Percentiles rank a stretch among this genome's conserved stretches.
Evolutionary conservation across 441 rosid genomes (phyloP).

Genomic region (Aquilaria agallochum): DNA sequence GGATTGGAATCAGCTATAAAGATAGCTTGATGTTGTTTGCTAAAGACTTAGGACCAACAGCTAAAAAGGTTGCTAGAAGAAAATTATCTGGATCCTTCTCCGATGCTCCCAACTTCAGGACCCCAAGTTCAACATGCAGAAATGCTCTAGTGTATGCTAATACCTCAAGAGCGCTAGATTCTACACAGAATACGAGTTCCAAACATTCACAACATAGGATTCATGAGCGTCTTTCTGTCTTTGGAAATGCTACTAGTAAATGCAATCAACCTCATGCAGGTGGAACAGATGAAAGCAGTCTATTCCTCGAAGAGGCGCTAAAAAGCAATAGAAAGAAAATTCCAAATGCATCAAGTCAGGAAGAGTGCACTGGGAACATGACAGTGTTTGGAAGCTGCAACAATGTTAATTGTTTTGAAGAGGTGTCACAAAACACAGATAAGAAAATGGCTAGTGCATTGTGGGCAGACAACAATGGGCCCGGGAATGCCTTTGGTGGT

Average conservation of each 20-base stretch:
- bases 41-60: conserved; percentile 53
- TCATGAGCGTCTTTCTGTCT: conserved; percentile 7
- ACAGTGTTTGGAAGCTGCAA: too few relatives aligned
- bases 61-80: conserved; percentile 31
- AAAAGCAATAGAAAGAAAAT: conserved; percentile 2
- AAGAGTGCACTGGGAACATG: neutral
- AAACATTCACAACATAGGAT: conserved; percentile 1
- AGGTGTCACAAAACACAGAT: too few relatives aligned
- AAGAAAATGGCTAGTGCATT: too few relatives aligned
- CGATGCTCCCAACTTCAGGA: conserved; percentile 14
- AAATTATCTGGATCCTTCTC: conserved; percentile 28
- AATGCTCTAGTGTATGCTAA: too few relatives aligned
- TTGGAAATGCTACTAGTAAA: conserved; percentile 2
- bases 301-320: conserved; percentile 2
- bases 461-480: conserved; percentile 1
- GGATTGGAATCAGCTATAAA: conserved; percentile 28
- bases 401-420: too few relatives aligned
- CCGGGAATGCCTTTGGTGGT: neutral
- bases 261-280: conserved; percentile 4
- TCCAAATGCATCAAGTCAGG: conserved; percentile 7
- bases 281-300: conserved; percentile 9
- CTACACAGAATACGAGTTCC: conserved; percentile 1
- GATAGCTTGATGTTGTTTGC: conserved; percentile 44
- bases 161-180: conserved; percentile 2
- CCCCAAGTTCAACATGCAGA: conserved; percentile 8